A percentile compares a stretch with the other conserved stretches of the same genome.
These are phyloP conservation scores for Alternaria metachromatica DNA, from an alignment of 2,329 filamentous ascomycete species.

Conservation along the genomic window DNA sequence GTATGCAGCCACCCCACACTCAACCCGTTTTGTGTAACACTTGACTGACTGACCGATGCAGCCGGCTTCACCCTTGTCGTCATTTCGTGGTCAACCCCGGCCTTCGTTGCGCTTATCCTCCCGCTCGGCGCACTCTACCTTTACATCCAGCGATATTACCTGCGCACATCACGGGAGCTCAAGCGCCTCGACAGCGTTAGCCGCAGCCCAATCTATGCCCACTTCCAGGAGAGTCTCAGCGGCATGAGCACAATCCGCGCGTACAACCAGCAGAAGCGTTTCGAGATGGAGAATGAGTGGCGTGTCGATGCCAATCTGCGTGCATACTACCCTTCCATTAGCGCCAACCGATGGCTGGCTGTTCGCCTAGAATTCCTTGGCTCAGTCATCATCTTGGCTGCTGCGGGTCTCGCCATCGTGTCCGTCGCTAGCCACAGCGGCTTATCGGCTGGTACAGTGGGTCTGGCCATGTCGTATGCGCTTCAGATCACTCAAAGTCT, in stretches of 20 bases:
- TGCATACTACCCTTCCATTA: slow-evolving; percentile 95
- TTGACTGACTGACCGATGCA: slow-evolving; percentile 37
- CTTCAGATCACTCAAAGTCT: slow-evolving; percentile 95
- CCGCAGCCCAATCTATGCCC: slow-evolving; percentile 94
- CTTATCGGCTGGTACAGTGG: slow-evolving; percentile 77
- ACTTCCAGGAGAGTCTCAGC: slow-evolving; percentile 96
- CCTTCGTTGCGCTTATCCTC: slow-evolving; percentile 80
- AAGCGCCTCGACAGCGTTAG: slow-evolving; percentile 96
- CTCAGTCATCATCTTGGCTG: slow-evolving; percentile 86
- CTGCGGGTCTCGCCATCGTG: slow-evolving; percentile 82
- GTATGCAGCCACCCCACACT: slow-evolving; percentile 42
- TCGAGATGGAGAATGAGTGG: slow-evolving; percentile 95
- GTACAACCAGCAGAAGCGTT: slow-evolving; percentile 86
- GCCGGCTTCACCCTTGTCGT: slow-evolving; percentile 81
- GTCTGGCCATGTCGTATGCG: slow-evolving; percentile 95
- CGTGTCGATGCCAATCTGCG: slow-evolving; percentile 92
- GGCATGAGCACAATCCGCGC: slow-evolving; percentile 95
- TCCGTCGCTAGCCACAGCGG: slow-evolving; percentile 73
- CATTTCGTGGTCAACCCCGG: slow-evolving; percentile 81
- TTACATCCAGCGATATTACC: slow-evolving; percentile 95
- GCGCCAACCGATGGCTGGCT: slow-evolving; percentile 87
- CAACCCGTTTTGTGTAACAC: slow-evolving; percentile 17
- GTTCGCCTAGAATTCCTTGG: slow-evolving; percentile 95
- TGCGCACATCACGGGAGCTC: slow-evolving; percentile 92
- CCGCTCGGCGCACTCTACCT: slow-evolving; percentile 83